Conservation (phyloP, 2,329 filamentous ascomycete species). For the Fusarium xylarioides region DNA sequence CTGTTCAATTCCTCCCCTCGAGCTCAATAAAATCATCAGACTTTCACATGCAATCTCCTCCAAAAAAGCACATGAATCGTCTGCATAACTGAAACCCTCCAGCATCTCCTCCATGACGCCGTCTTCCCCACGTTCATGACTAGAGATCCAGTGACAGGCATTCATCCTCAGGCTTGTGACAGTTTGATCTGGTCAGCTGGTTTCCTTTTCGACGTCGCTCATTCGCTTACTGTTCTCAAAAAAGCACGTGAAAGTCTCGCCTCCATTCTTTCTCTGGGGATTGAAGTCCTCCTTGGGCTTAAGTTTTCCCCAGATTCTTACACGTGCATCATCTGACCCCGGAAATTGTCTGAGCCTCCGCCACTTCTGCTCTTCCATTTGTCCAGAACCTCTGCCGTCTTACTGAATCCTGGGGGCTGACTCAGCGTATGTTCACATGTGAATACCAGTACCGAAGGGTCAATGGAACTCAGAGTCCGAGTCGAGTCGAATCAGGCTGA, state of each 20-base stretch:
- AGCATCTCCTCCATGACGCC: constrained; percentile 13
- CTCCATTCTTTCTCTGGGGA: constrained; percentile 6
- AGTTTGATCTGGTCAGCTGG: constrained; percentile 30
- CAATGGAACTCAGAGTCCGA: background rate
- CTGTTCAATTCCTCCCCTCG: background rate
- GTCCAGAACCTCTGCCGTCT: constrained; percentile 8
- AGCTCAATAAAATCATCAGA: background rate
- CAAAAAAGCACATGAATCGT: constrained; percentile 25
- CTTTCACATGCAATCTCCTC: constrained; percentile 26
- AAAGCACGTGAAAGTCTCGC: constrained; percentile 35
- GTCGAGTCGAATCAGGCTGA: background rate
- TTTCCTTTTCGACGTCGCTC: constrained; percentile 3
- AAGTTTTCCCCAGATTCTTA: constrained; percentile 35
- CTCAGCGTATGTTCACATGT: constrained; percentile 28
- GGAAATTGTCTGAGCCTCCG: constrained; percentile 26
- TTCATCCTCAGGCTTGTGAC: constrained; percentile 30
- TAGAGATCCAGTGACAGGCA: constrained; percentile 20
- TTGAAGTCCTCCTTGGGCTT: constrained; percentile 8
- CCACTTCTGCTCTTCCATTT: constrained; percentile 17
- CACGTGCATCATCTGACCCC: constrained; percentile 37
- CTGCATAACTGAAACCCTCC: constrained; percentile 6
- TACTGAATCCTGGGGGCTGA: constrained; percentile 14
- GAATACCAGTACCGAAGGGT: background rate
- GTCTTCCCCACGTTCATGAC: constrained; percentile 27
- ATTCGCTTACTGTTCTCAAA: constrained; percentile 3